Evolutionary conservation across 2,329 filamentous ascomycete species (phyloP).

Genomic region (Penicillium capsulatum): DNA sequence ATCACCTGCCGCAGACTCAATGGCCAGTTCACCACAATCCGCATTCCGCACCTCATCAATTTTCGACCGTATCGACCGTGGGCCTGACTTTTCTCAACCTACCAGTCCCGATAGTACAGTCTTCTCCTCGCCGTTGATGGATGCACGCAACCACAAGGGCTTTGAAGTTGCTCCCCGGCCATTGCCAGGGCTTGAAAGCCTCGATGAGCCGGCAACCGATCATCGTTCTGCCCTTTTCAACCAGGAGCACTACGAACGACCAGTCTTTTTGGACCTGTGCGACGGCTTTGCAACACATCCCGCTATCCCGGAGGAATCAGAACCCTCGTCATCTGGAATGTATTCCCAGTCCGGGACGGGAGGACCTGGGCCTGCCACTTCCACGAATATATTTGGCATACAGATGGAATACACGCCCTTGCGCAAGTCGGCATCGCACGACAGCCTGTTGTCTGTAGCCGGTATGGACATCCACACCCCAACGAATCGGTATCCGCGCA

Average conservation of each 20-base stretch:
- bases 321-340: constrained; percentile 24
- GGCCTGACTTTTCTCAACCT: constrained; percentile 65
- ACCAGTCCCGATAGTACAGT: constrained; percentile 77
- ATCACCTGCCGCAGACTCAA: constrained; percentile 54
- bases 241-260: constrained; percentile 19
- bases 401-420: constrained; percentile 43
- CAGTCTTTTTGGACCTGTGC: constrained; percentile 8
- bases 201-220: constrained; percentile 9
- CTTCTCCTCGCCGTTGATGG: constrained; percentile 60
- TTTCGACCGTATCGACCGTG: constrained; percentile 68
- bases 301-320: constrained; percentile 39
- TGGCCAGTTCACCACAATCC: constrained; percentile 76
- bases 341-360: constrained; percentile 15
- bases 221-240: constrained; percentile 11
- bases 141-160: constrained; percentile 56
- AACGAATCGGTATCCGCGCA: constrained; percentile 69
- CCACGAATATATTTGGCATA: constrained; percentile 24
- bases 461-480: constrained; percentile 88
- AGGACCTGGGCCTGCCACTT: constrained; percentile 10
- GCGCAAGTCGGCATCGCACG: constrained; percentile 70
- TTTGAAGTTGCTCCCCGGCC: constrained; percentile 54
- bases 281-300: constrained; percentile 26
- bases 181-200: constrained; percentile 18
- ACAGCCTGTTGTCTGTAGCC: constrained; percentile 81
- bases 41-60: constrained; percentile 67